These are phyloP conservation scores for Gnetum montanum DNA, from an alignment of 75 land plant species.

Conservation along the genomic window DNA sequence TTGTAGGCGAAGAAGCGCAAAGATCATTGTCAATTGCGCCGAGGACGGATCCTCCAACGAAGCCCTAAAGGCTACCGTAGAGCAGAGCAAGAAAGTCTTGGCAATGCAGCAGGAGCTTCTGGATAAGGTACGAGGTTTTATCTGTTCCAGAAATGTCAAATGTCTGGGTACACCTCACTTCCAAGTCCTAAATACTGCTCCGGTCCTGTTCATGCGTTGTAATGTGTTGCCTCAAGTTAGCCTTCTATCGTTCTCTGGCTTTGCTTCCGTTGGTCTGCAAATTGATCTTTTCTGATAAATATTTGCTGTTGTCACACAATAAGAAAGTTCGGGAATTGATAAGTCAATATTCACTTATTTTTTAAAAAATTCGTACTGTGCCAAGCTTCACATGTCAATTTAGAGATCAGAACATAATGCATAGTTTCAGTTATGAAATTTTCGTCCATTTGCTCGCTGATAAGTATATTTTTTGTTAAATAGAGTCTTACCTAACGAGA, in stretches of 20 bases:
- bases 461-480: too few relatives aligned
- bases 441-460: too few relatives aligned
- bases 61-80: constrained; percentile 39
- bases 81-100: constrained; percentile 74
- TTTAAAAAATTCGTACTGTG: too few relatives aligned
- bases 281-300: not conserved
- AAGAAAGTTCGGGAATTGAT: not conserved
- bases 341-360: too few relatives aligned
- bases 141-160: not conserved
- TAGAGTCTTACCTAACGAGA: too few relatives aligned
- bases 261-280: not conserved
- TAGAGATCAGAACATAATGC: too few relatives aligned
- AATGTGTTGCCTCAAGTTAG: not conserved
- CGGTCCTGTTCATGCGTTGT: not conserved
- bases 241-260: not conserved
- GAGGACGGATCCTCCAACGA: constrained; percentile 6
- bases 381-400: too few relatives aligned
- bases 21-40: too few relatives aligned
- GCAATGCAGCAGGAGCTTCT: constrained; percentile 67
- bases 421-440: too few relatives aligned
- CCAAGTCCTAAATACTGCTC: not conserved
- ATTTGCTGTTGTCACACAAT: not conserved
- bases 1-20: too few relatives aligned
- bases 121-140: constrained; percentile 36
- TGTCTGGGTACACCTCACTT: not conserved